Evolutionary conservation across 2,329 filamentous ascomycete genomes (phyloP).

Genomic region (Ascochyta pisi): DNA sequence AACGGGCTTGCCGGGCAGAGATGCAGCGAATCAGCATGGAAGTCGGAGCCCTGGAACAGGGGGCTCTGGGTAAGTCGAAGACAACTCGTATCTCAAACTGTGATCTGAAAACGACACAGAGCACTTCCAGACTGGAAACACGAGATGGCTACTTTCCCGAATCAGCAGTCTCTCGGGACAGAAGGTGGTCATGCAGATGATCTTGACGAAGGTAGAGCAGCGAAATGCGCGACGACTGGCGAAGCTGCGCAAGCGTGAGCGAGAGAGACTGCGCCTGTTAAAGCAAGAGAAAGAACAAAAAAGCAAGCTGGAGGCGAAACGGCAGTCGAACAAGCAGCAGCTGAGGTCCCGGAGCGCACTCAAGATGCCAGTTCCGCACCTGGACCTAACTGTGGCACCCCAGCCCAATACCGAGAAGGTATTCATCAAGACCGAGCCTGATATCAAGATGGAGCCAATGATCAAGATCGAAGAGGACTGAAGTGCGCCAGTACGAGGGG

Average conservation of each 20-base stretch:
- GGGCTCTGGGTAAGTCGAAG: neutral
- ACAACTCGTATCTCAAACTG: too few relatives aligned
- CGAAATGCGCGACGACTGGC: neutral
- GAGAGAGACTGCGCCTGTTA: neutral
- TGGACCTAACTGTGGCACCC: neutral
- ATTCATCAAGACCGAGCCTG: neutral
- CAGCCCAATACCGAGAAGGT: neutral
- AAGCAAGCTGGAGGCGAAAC: neutral
- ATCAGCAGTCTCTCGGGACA: neutral
- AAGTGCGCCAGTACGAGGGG: neutral
- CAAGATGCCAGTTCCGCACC: neutral
- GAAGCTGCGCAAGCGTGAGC: neutral
- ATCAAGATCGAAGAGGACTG: neutral
- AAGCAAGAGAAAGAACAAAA: neutral
- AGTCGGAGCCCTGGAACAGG: neutral
- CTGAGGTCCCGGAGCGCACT: neutral
- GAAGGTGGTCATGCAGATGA: neutral
- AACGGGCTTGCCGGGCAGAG: neutral
- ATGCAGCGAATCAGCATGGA: neutral
- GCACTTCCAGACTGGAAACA: neutral
- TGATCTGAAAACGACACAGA: neutral
- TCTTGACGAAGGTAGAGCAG: neutral
- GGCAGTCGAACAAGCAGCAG: neutral
- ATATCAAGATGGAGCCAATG: neutral
- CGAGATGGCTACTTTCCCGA: neutral